Conservation (phyloP, 805 yeast genomes). For the Vanderwaltozyma yarrowii region DNA sequence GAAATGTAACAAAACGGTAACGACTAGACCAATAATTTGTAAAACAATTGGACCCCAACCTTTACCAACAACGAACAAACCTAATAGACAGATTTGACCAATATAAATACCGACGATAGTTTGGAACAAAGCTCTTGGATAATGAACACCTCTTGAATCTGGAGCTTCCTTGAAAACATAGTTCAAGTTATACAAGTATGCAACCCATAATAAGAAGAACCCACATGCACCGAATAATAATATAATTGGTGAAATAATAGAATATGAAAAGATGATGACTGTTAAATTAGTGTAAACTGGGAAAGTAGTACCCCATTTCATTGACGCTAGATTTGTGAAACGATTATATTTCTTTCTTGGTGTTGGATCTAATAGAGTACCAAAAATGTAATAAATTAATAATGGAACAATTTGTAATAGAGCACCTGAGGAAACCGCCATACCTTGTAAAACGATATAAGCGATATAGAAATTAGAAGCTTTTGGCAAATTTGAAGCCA, state of each 20-base stretch:
- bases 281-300: constrained; percentile 68
- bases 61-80: constrained; percentile 80
- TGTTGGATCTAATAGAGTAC: constrained; percentile 48
- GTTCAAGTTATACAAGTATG: constrained; percentile 66
- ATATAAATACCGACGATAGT: constrained; percentile 80
- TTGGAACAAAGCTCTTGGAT: constrained; percentile 83
- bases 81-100: constrained; percentile 79
- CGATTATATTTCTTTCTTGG: constrained; percentile 59
- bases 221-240: constrained; percentile 63
- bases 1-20: constrained; percentile 61
- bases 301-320: constrained; percentile 66
- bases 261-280: constrained; percentile 55
- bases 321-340: constrained; percentile 41
- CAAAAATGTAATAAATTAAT: constrained; percentile 48
- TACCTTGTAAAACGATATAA: constrained; percentile 59
- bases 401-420: constrained; percentile 53
- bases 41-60: constrained; percentile 91
- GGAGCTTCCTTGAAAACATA: constrained; percentile 59
- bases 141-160: constrained; percentile 72
- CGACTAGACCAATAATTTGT: constrained; percentile 52
- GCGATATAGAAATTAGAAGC: constrained; percentile 66
- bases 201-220: constrained; percentile 62
- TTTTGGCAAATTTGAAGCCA: constrained; percentile 62
- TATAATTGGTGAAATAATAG: constrained; percentile 75
- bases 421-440: constrained; percentile 54